Evolutionary conservation across 1,139 yeast genomes (phyloP), one percentile per base, ranked within the genome.

Genomic region (Taiozyma onychis): DNA sequence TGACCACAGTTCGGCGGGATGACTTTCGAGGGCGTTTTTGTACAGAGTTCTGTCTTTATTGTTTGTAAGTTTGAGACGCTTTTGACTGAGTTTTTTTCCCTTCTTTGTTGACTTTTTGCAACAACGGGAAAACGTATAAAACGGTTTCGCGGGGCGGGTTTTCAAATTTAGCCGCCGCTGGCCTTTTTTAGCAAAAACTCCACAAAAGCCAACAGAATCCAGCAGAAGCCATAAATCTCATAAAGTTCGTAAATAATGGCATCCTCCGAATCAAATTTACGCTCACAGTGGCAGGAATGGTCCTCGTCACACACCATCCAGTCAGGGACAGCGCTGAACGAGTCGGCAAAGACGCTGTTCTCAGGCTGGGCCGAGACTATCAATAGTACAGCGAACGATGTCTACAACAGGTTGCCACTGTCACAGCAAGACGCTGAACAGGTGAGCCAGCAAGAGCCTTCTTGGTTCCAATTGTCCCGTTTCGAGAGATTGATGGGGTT

Each of bases 401-500:
- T 77, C 21, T 78, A 77, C 61, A 71, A 74, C 48, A 69, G 81
- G 47, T 65, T 82, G 41, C 88, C 88, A 1, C 55, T 77, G 42
- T 71, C 79, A 6, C 79, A 75, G 47, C 76, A 73, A 44, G 85
- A 78, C 48, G 57, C 75, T 7, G 72, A 69, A n/a, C 62, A 67
- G 14, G 68, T 69, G 11, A 57, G 63, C 3, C 57, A 63, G 4
- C 77, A 76, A 52, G 88, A 83, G 60, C 89, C 84, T 1, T 61
- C 72, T 9, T 79, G 84, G 83, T 79, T 78, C 58, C 69, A 69
- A 18, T 54, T 91, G 51, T 80, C 93, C 8, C 72, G 95, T 52
- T 79, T 93, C 64, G 99, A 93, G 64, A 74, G 96, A 52, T 70
- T 91, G 48, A 68, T 89, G 24, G 85, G 95, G 6, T 93, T 93